These are phyloP conservation scores for Taxillus chinensis DNA, from an alignment of 164 flowering plant genomes.

Conservation along the genomic window DNA sequence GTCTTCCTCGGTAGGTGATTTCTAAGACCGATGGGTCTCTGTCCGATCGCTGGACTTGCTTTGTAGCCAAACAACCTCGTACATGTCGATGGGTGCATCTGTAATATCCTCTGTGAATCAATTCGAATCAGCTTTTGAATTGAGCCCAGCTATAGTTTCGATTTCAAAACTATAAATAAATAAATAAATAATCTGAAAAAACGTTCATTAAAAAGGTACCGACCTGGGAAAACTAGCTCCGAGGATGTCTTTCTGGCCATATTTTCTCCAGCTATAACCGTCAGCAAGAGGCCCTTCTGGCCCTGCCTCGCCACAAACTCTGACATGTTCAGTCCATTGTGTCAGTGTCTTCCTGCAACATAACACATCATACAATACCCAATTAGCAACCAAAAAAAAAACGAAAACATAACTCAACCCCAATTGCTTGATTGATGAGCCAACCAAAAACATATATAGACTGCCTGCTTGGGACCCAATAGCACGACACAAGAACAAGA, in stretches of 20 bases:
- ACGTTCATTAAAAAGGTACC: background rate
- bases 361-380: background rate
- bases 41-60: constrained; percentile 46
- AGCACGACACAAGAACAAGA: too few species aligned
- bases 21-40: constrained; percentile 35
- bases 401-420: too few species aligned
- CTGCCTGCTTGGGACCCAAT: too few species aligned
- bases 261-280: constrained; percentile 71
- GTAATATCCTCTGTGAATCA: constrained; percentile 39
- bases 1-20: constrained; percentile 33
- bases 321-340: constrained; percentile 25
- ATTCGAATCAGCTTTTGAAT: background rate
- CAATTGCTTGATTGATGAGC: too few species aligned
- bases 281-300: constrained; percentile 41
- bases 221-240: constrained; percentile 74
- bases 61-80: constrained; percentile 47
- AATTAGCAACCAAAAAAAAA: background rate
- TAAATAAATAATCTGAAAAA: too few species aligned
- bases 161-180: too few species aligned
- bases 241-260: constrained; percentile 73
- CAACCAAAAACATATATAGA: too few species aligned
- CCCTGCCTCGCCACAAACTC: constrained; percentile 21
- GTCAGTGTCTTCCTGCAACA: constrained; percentile 28
- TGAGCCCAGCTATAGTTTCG: too few species aligned
- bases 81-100: constrained; percentile 41